Conservation (phyloP, 2,329 filamentous ascomycete species). For the Dactylonectria estremocensis region DNA sequence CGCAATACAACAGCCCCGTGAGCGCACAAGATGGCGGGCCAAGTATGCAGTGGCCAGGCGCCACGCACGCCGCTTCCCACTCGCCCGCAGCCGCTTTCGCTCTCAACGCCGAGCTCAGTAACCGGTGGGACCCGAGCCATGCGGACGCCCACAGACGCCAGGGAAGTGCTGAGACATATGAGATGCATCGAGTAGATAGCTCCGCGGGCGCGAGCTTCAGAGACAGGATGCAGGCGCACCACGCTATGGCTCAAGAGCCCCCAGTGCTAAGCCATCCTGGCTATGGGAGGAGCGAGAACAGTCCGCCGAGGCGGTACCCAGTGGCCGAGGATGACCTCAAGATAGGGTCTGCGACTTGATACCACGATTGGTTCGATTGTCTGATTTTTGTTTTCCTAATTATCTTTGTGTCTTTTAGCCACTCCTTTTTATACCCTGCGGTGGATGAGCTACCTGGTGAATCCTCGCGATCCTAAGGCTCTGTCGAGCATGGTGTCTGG, state of each 20-base stretch:
- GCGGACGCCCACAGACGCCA: slow-evolving; percentile 3
- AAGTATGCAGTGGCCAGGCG: slow-evolving; percentile 24
- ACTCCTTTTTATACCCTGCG: not conserved
- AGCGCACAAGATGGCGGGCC: slow-evolving; percentile 56
- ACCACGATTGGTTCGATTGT: no score
- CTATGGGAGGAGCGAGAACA: slow-evolving; percentile 11
- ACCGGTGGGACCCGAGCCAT: slow-evolving; percentile 16
- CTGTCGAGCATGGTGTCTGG: slow-evolving; percentile 11
- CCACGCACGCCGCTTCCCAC: slow-evolving; percentile 11
- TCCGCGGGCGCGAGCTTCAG: slow-evolving; percentile 17
- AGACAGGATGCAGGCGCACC: slow-evolving; percentile 12
- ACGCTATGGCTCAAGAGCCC: slow-evolving; percentile 1
- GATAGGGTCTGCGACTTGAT: not conserved
- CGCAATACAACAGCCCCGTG: slow-evolving; percentile 72
- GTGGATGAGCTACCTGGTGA: slow-evolving; percentile 5
- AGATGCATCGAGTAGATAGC: slow-evolving; percentile 18
- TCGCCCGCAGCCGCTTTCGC: slow-evolving; percentile 16
- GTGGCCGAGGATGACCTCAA: not conserved
- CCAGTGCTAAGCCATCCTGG: slow-evolving; percentile 12
- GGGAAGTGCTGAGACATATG: slow-evolving; percentile 12
- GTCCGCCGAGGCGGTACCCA: slow-evolving; percentile 8
- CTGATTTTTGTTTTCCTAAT: no score
- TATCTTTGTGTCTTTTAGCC: not conserved
- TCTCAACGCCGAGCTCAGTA: slow-evolving; percentile 19
- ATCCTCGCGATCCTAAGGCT: slow-evolving; percentile 5